Evolutionary conservation across 1,139 yeast genomes (phyloP).

Genomic region (Pichia sp.): DNA sequence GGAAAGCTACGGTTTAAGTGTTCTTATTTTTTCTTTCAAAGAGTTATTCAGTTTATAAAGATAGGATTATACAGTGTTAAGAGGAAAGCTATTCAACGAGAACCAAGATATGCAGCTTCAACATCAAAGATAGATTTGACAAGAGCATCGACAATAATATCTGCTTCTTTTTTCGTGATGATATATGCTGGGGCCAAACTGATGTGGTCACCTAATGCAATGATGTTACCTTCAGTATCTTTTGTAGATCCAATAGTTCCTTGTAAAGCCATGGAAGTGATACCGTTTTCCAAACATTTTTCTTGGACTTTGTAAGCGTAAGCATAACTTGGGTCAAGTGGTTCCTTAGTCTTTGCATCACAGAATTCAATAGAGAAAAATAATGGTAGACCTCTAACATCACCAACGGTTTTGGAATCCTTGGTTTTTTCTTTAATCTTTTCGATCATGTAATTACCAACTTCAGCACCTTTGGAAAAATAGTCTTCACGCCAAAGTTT

Average conservation of each 20-base stretch:
- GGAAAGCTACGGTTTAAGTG: too few species aligned
- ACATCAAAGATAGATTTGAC: constrained; percentile 18
- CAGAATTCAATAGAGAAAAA: constrained; percentile 58
- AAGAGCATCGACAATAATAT: constrained; percentile 23
- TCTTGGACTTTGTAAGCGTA: constrained; percentile 33
- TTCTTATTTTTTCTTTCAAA: too few species aligned
- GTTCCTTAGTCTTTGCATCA: constrained; percentile 44
- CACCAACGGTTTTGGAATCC: constrained; percentile 42
- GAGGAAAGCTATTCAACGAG: not conserved
- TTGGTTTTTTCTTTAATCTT: constrained; percentile 34
- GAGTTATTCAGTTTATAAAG: too few species aligned
- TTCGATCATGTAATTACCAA: constrained; percentile 46
- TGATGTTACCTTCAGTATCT: constrained; percentile 19
- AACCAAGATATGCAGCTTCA: constrained; percentile 17
- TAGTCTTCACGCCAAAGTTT: constrained; percentile 40
- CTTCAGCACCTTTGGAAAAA: constrained; percentile 43
- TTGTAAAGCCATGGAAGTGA: constrained; percentile 40
- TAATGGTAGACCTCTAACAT: constrained; percentile 56
- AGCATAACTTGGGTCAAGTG: constrained; percentile 34
- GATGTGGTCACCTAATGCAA: constrained; percentile 42
- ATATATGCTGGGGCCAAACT: constrained; percentile 47
- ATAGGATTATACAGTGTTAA: too few species aligned
- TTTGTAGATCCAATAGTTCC: constrained; percentile 37
- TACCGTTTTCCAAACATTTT: constrained; percentile 38
- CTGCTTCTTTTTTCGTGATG: constrained; percentile 42